Base-by-base conservation (phyloP, 2,329 filamentous ascomycete species). In the Cercospora sp. region DNA sequence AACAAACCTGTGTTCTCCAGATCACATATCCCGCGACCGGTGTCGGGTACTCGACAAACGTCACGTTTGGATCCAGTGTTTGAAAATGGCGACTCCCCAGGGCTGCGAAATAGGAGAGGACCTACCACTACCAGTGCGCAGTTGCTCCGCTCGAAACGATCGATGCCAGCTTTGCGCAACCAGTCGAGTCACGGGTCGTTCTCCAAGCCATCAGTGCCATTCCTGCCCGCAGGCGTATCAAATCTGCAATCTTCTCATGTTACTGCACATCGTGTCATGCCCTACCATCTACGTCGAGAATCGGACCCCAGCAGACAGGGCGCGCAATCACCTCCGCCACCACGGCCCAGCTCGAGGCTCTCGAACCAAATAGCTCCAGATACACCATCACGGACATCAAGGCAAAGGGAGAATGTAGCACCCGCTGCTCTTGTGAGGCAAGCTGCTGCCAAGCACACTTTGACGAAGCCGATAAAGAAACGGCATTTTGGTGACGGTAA, bases 41-140 rank as follows among this genome's bases (percentile, higher is more conserved):
- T 90, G 65, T 87, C 89, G 5, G 76, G 80, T 16, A 78, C 75
- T 21, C 81, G 81, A 63, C 79, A 80, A 18, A 67, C 71, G 12
- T 91, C 91, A 10, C 90, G 90, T 18, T 85, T 98, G n/a, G 94
- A 97, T 77, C 93, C 94, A 24, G 93, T 98, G 5, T 96, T 93
- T 45, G 94, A 98, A 81, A 93, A 89, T 72, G 93, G 93, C 61
- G 92, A 89, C 3, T 88, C 91, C 85, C 88, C 71, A 87, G 88
- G 80, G 81, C 90, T 72, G 82, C 88, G 65, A 85, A 88, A 65
- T 85, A 86, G 68, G 32, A 80, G 80, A 62, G 84, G 87, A 70
- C 82, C 83, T 12, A 85, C 83, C 16, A 84, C 85, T 2, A 85
- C 84, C 12, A 83, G 81, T 73, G 80, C 85, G 49, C 85, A 88